These are phyloP conservation scores for Gamsiella multidivaricata DNA, from an alignment of 192 early-diverging fungal species.

Conservation along the genomic window DNA sequence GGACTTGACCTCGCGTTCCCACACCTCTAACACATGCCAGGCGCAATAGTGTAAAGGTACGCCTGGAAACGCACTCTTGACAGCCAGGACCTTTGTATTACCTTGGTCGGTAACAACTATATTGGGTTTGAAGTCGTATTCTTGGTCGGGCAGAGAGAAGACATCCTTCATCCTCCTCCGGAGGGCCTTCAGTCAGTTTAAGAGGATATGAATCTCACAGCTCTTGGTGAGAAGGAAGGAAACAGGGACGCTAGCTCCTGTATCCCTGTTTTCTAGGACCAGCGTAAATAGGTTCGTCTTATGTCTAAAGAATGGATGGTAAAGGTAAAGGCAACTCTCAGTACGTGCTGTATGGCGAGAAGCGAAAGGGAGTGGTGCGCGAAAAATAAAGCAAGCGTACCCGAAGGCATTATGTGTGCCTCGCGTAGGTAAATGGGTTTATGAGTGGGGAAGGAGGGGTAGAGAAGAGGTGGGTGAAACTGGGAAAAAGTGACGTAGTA, in stretches of 20 bases:
- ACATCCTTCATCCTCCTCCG: neutral
- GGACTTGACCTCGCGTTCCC: conserved; percentile 6
- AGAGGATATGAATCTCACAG: neutral
- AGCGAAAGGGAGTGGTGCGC: too few relatives aligned
- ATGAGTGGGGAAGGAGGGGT: too few relatives aligned
- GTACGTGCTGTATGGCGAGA: neutral
- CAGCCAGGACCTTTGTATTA: conserved; percentile 13
- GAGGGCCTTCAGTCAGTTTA: neutral
- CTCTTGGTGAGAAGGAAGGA: neutral
- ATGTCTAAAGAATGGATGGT: neutral
- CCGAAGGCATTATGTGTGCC: conserved; percentile 10
- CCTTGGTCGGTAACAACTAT: too few relatives aligned
- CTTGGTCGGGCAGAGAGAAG: too few relatives aligned
- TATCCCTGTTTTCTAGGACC: conserved; percentile 5
- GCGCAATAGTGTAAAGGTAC: neutral
- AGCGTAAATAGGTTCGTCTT: conserved; percentile 3
- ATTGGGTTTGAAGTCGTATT: too few relatives aligned
- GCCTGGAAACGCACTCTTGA: neutral
- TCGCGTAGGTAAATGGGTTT: too few relatives aligned
- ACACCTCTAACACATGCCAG: conserved; percentile 7
- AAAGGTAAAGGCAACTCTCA: neutral
- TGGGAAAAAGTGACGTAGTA: too few relatives aligned
- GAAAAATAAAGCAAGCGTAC: conserved; percentile 1
- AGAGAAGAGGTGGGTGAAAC: too few relatives aligned
- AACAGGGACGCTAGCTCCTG: neutral